These are phyloP conservation scores for Colletotrichum higginsianum DNA, from an alignment of 2,329 filamentous ascomycete genomes.

Conservation along the genomic window DNA sequence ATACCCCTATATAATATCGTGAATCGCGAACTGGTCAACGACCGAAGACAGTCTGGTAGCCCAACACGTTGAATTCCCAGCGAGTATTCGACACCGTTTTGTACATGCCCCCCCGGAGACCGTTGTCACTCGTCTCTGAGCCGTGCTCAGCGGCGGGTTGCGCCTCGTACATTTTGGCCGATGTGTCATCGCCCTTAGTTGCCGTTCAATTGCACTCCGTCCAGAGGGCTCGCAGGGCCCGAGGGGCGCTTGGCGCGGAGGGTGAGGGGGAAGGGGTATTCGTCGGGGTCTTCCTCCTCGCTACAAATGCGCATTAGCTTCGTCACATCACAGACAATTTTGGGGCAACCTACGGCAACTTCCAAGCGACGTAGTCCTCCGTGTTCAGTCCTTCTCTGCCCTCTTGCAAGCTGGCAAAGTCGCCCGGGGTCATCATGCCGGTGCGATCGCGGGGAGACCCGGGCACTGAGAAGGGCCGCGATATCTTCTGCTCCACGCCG, in stretches of 20 bases:
- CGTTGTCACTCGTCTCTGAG: neutral
- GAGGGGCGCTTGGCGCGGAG: conserved; percentile 67
- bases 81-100: conserved; percentile 4
- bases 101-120: conserved; percentile 4
- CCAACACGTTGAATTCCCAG: neutral
- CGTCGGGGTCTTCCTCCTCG: conserved; percentile 93
- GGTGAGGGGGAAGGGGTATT: conserved; percentile 73
- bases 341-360: conserved; percentile 84
- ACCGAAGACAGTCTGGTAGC: conserved; percentile 6
- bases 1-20: conserved; percentile 40
- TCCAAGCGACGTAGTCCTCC: conserved; percentile 98
- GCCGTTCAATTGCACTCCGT: conserved; percentile 54
- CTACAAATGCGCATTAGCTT: conserved; percentile 62
- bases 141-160: neutral
- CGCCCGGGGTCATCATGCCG: conserved; percentile 99
- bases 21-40: conserved; percentile 15
- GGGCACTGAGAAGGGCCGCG: conserved; percentile 91
- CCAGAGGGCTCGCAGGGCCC: conserved; percentile 58
- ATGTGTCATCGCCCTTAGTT: conserved; percentile 23
- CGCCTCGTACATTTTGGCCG: neutral
- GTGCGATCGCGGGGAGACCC: conserved; percentile 91
- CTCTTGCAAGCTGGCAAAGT: conserved; percentile 97
- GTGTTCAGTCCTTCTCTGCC: conserved; percentile 93
- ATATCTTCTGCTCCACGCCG: conserved; percentile 94
- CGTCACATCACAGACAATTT: neutral